A percentile compares a stretch with the other conserved stretches of the same genome.
Evolutionary conservation across 2,329 filamentous ascomycete genomes (phyloP).

Genomic region (Sporothrix dimorphospora): DNA sequence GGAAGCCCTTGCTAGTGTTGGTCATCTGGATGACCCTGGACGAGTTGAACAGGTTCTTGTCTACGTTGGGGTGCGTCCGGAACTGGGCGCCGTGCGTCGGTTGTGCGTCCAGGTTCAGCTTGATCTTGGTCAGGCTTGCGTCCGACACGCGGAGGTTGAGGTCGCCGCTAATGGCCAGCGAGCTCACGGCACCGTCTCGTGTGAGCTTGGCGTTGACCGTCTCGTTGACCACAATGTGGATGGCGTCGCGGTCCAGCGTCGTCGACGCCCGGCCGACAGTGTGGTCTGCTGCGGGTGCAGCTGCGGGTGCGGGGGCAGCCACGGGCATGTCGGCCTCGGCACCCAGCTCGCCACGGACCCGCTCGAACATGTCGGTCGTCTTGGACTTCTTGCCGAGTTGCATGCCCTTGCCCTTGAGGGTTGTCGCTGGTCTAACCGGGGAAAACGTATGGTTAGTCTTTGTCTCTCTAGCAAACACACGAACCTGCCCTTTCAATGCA

Average conservation of each 20-base stretch:
- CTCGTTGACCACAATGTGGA: slow-evolving; percentile 87
- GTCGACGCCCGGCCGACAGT: slow-evolving; percentile 57
- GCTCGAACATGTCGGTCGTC: slow-evolving; percentile 95
- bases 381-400: slow-evolving; percentile 99
- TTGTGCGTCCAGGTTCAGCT: slow-evolving; percentile 76
- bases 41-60: slow-evolving; percentile 82
- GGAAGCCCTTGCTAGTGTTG: slow-evolving; percentile 86
- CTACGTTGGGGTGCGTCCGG: slow-evolving; percentile 94
- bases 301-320: slow-evolving; percentile 58
- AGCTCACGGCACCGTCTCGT: slow-evolving; percentile 83
- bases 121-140: slow-evolving; percentile 86
- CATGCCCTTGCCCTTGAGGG: slow-evolving; percentile 95
- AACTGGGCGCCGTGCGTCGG: slow-evolving; percentile 86
- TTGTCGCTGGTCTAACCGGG: slow-evolving; percentile 42
- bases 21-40: slow-evolving; percentile 86
- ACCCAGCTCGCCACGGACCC: slow-evolving; percentile 89
- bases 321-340: slow-evolving; percentile 82
- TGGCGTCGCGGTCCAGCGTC: slow-evolving; percentile 76
- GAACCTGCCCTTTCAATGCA: slow-evolving; percentile 36
- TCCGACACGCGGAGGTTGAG: slow-evolving; percentile 90
- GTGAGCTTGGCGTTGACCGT: slow-evolving; percentile 88
- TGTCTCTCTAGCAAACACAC: not conserved
- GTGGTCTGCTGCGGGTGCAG: slow-evolving; percentile 23
- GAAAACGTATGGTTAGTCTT: slow-evolving; percentile 24
- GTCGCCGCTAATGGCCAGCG: slow-evolving; percentile 88